A percentile compares a stretch with the other conserved stretches of the same genome.
phyloP scores from a whole-genome alignment of 148 eudicot genomes.

The Polygonum aviculare region DNA sequence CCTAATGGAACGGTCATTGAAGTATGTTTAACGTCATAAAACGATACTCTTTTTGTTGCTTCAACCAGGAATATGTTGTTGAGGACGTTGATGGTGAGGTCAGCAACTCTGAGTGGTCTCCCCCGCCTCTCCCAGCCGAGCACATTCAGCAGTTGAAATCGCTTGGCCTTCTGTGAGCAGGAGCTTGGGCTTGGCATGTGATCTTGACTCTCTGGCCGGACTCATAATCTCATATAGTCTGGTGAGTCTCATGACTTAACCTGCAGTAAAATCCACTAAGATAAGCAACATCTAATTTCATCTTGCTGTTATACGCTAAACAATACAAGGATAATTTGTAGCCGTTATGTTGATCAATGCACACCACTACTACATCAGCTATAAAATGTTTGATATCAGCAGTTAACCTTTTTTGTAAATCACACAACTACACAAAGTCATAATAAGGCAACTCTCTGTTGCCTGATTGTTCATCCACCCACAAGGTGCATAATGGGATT shows the following conservation, averaged over 20 bases:
- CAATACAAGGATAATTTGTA: background rate
- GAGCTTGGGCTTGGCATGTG: background rate
- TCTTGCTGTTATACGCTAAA: background rate
- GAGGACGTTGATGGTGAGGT: constrained; percentile 82
- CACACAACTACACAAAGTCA: background rate
- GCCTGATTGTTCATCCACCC: background rate
- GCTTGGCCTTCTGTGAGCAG: constrained; percentile 55
- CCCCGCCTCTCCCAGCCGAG: constrained; percentile 80
- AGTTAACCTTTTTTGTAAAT: background rate
- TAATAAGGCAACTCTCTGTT: background rate
- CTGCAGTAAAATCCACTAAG: background rate
- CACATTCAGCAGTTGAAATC: constrained; percentile 79
- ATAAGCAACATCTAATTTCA: background rate
- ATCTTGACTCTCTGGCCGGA: background rate
- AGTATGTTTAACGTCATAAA: background rate
- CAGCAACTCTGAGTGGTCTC: constrained; percentile 63
- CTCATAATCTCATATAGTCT: background rate
- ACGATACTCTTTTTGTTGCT: background rate
- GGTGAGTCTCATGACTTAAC: constrained; percentile 8
- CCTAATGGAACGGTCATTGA: background rate
- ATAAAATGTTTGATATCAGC: background rate
- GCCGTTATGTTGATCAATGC: constrained; percentile 4
- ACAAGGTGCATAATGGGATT: background rate
- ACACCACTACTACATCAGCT: background rate
- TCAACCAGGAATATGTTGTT: constrained; percentile 73